phyloP scores from a whole-genome alignment of 2,329 filamentous ascomycete species.

The Didymella exigua region DNA sequence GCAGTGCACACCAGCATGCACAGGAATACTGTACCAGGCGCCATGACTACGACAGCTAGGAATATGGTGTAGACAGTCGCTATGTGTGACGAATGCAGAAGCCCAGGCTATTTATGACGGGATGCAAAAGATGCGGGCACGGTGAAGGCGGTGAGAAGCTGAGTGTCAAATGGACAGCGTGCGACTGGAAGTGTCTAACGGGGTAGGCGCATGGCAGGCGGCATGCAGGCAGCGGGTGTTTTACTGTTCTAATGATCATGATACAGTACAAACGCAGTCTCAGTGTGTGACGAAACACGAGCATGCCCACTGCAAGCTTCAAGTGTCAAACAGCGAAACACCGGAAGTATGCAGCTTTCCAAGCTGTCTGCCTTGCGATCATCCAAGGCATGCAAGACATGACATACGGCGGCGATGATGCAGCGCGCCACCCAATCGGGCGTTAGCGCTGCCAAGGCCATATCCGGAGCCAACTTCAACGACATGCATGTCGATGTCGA shows the following conservation, averaged over 20 bases:
- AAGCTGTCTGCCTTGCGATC: conserved; percentile 1
- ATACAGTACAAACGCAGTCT: conserved; percentile 6
- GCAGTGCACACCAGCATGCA: conserved; percentile 7
- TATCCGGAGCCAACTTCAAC: conserved; percentile 24
- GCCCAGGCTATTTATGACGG: neutral
- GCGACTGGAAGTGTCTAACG: conserved; percentile 21
- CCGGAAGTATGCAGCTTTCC: conserved; percentile 1
- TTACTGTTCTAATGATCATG: conserved; percentile 3
- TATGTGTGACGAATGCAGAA: neutral
- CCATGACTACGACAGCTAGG: conserved; percentile 24
- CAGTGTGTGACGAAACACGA: neutral
- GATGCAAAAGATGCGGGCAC: conserved; percentile 7
- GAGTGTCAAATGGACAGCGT: conserved; percentile 17
- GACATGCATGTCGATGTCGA: conserved; percentile 11
- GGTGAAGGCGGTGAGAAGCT: conserved; percentile 5
- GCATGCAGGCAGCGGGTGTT: conserved; percentile 19
- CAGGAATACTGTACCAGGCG: conserved; percentile 27
- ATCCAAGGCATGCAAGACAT: conserved; percentile 11
- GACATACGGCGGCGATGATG: conserved; percentile 13
- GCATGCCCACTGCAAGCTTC: neutral
- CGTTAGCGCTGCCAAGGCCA: conserved; percentile 17
- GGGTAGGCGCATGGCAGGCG: conserved; percentile 22
- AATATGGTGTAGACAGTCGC: neutral
- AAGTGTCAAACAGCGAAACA: neutral
- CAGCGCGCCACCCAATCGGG: conserved; percentile 7